Percentiles rank a stretch among this genome's conserved stretches.
Conservation (phyloP, 805 yeast species). For the Maudiozyma turicensis region DNA sequence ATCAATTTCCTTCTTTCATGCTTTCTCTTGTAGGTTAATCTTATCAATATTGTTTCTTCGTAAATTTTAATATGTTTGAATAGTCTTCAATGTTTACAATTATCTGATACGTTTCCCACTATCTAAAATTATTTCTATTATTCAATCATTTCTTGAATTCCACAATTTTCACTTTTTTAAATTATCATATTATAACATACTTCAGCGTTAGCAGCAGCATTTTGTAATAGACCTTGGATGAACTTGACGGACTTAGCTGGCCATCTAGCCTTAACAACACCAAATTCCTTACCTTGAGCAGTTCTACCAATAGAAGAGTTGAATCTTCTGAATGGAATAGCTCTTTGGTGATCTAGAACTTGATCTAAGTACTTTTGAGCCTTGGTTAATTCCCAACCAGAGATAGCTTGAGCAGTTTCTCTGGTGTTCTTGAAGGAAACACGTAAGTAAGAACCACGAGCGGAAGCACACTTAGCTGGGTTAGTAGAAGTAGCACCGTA, state of each 20-base stretch:
- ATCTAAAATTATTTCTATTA: neutral
- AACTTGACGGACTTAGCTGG: conserved; percentile 97
- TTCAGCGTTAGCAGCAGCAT: conserved; percentile 99
- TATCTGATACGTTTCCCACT: neutral
- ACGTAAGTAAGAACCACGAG: conserved; percentile 99
- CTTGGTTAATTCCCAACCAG: conserved; percentile 94
- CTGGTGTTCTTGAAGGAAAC: conserved; percentile 99
- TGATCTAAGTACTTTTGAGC: conserved; percentile 94
- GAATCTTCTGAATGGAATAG: conserved; percentile 98
- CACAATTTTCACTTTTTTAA: neutral
- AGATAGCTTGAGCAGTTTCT: conserved; percentile 97
- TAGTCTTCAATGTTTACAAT: too few species aligned
- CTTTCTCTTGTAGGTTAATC: neutral
- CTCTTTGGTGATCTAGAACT: conserved; percentile 97
- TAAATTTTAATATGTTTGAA: too few species aligned
- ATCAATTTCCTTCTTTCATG: neutral
- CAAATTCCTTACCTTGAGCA: conserved; percentile 99
- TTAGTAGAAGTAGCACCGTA: conserved; percentile 98
- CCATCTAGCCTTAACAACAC: conserved; percentile 99
- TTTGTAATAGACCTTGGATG: conserved; percentile 86
- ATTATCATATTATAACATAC: conserved; percentile 28
- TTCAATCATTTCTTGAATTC: neutral
- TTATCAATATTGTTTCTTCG: neutral
- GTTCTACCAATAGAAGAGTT: conserved; percentile 96
- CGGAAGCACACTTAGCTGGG: conserved; percentile 99